Conservation (phyloP, 1,284 basidiomycete genomes). For the Apiotrichum brassicae region DNA sequence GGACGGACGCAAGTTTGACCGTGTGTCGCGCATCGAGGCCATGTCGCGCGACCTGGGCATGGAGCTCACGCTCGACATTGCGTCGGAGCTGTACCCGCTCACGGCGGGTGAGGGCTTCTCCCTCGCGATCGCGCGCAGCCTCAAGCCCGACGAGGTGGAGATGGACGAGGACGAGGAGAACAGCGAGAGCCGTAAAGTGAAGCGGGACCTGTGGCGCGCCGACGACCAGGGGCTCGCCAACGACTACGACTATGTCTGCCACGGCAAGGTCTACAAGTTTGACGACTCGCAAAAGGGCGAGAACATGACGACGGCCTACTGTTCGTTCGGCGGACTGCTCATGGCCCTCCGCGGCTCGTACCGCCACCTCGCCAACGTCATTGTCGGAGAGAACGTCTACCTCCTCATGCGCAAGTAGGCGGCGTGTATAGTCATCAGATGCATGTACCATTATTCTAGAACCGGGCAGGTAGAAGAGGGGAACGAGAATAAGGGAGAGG, state of each 20-base stretch:
- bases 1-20: slow-evolving; percentile 67
- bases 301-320: slow-evolving; percentile 67
- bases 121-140: slow-evolving; percentile 75
- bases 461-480: background rate
- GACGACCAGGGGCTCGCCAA: slow-evolving; percentile 81
- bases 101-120: slow-evolving; percentile 66
- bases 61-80: slow-evolving; percentile 84
- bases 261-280: slow-evolving; percentile 97
- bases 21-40: slow-evolving; percentile 79
- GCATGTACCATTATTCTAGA: slow-evolving; percentile 17
- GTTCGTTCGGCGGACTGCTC: slow-evolving; percentile 91
- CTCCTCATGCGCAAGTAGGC: slow-evolving; percentile 71
- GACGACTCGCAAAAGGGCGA: slow-evolving; percentile 68
- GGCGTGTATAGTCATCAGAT: slow-evolving; percentile 8
- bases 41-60: slow-evolving; percentile 81
- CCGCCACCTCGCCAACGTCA: slow-evolving; percentile 85
- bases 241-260: slow-evolving; percentile 99
- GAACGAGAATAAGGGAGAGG: background rate
- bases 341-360: slow-evolving; percentile 91
- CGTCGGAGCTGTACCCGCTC: slow-evolving; percentile 77
- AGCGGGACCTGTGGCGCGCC: slow-evolving; percentile 73
- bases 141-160: slow-evolving; percentile 58
- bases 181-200: slow-evolving; percentile 57
- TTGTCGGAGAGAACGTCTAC: slow-evolving; percentile 88
- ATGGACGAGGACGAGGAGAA: slow-evolving; percentile 46